phyloP scores from a whole-genome alignment of 2,329 filamentous ascomycete species.

The Neocatenulostroma microsporum region DNA sequence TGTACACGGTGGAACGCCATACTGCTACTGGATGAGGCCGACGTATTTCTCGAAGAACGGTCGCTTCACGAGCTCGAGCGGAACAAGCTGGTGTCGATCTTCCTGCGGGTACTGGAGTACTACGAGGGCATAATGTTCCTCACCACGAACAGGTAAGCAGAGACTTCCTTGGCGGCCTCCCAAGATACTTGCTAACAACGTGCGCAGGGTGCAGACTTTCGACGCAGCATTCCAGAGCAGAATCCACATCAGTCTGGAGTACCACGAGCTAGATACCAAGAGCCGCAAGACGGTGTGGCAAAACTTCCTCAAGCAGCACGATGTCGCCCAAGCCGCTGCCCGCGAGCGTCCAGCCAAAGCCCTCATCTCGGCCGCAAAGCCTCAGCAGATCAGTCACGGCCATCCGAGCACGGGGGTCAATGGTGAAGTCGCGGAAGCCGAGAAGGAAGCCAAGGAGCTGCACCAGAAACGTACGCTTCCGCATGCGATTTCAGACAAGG shows the following conservation, averaged over 20 bases:
- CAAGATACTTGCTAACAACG: no score
- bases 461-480: slow-evolving; percentile 20
- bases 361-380: slow-evolving; percentile 17
- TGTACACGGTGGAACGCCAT: slow-evolving; percentile 46
- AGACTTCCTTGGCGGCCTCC: no score
- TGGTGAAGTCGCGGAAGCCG: background rate
- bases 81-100: slow-evolving; percentile 41
- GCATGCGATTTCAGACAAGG: slow-evolving; percentile 23
- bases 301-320: slow-evolving; percentile 35
- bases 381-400: slow-evolving; percentile 6
- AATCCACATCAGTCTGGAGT: slow-evolving; percentile 34
- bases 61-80: slow-evolving; percentile 35
- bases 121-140: slow-evolving; percentile 40
- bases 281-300: slow-evolving; percentile 38
- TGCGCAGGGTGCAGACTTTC: slow-evolving; percentile 25
- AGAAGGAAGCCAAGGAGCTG: slow-evolving; percentile 4
- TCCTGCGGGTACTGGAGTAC: slow-evolving; percentile 31
- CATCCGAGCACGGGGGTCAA: slow-evolving; percentile 11
- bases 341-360: slow-evolving; percentile 15
- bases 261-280: slow-evolving; percentile 35
- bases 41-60: slow-evolving; percentile 37
- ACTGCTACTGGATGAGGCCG: slow-evolving; percentile 47
- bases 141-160: slow-evolving; percentile 37
- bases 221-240: slow-evolving; percentile 41
- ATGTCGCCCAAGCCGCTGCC: slow-evolving; percentile 18